Conservation (phyloP, 345 rosid species). For the Aegle marmelos region DNA sequence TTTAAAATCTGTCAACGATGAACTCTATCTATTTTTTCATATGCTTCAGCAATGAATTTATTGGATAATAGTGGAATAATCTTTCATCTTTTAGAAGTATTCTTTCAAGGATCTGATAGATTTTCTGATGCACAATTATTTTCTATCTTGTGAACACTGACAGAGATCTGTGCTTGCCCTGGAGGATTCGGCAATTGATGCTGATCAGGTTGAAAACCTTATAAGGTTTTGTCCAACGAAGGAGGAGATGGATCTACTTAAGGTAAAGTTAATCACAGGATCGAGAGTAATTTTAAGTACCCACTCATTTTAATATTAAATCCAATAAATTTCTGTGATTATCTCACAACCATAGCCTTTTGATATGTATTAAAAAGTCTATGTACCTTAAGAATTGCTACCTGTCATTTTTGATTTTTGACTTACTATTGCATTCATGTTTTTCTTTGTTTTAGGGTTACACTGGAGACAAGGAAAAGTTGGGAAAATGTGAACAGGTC, state of each 20-base stretch:
- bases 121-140: constrained; percentile 19
- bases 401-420: constrained; percentile 9
- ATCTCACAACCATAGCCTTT: not conserved
- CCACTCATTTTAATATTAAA: not conserved
- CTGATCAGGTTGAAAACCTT: constrained; percentile 89
- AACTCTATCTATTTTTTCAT: not conserved
- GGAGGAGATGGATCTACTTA: constrained; percentile 89
- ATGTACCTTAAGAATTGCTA: constrained; percentile 10
- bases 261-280: constrained; percentile 39
- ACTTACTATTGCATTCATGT: constrained; percentile 4
- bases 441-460: constrained; percentile 55
- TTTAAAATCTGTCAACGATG: not conserved
- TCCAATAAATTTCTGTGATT: constrained; percentile 3
- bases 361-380: not conserved
- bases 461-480: constrained; percentile 75
- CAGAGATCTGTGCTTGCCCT: constrained; percentile 78
- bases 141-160: constrained; percentile 15
- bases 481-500: constrained; percentile 95
- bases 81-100: not conserved
- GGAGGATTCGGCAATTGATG: constrained; percentile 75
- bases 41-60: not conserved
- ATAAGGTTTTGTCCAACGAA: constrained; percentile 88
- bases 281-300: not conserved
- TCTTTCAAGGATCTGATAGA: not conserved
- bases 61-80: not conserved